Evolutionary conservation across 2,329 filamentous ascomycete genomes (phyloP).

Genomic region (Phyllosticta ampelicida): DNA sequence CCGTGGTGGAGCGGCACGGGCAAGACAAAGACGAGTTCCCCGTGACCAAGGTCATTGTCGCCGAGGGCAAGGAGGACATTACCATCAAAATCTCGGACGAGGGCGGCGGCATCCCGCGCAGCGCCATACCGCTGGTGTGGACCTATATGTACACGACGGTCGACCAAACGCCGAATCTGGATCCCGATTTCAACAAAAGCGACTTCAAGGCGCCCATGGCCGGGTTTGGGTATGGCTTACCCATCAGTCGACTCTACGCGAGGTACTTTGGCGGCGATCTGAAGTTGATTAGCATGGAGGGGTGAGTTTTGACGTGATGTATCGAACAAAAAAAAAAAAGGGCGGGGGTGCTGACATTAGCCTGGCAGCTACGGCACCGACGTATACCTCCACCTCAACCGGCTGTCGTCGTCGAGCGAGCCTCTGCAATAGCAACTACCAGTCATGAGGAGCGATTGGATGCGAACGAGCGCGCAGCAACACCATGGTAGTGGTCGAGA

Average conservation of each 20-base stretch:
- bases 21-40: constrained; percentile 94
- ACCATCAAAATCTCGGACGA: constrained; percentile 98
- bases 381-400: constrained; percentile 95
- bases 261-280: constrained; percentile 95
- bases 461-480: constrained; percentile 24
- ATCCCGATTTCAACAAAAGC: constrained; percentile 96
- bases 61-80: constrained; percentile 96
- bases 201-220: constrained; percentile 99
- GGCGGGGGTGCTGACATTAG: too few relatives aligned
- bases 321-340: too few relatives aligned
- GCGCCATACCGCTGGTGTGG: constrained; percentile 94
- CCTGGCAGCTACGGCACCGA: constrained; percentile 79
- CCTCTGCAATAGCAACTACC: constrained; percentile 87
- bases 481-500: constrained; percentile 19
- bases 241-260: constrained; percentile 88
- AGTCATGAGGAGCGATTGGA: constrained; percentile 69
- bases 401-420: constrained; percentile 88
- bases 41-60: constrained; percentile 93
- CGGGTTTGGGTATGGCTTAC: constrained; percentile 94
- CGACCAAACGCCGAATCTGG: constrained; percentile 84
- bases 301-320: constrained; percentile 60
- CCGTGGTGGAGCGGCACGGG: constrained; percentile 90
- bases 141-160: constrained; percentile 99
- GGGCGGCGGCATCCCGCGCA: constrained; percentile 87
- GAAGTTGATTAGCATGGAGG: constrained; percentile 98